Evolutionary conservation across 208 protist species (phyloP), one percentile per base, ranked within the genome.

Genomic region (Crithidia fasciculata): DNA sequence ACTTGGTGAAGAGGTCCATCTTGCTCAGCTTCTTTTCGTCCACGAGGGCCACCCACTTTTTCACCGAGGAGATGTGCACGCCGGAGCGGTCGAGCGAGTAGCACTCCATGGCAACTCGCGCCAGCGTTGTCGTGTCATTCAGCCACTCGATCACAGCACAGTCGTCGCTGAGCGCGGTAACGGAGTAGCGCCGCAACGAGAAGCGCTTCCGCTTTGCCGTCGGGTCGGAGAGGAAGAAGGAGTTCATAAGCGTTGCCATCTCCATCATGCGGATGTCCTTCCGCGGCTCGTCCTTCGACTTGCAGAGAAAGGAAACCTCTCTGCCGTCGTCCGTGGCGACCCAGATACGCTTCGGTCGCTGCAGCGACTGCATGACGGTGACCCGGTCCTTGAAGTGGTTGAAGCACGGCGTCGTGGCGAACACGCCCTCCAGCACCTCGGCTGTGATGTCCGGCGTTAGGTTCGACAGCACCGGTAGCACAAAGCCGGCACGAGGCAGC

Each of bases 191-290:
- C 2, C 95, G 82, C 16, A 98, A 80, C 9, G 78, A 76, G 64
- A 98, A 96, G 41, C 84, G 80, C 56, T 91, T 88, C 16, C 93
- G 87, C n/a, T 94, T 76, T 13, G 93, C 87, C 53, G 95, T 85
- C 3, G 84, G 64, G 61, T 98, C 88, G 36, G 83, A 83, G 50
- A 87, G 82, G 16, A 99, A 95, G 50, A 98, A 88, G 7, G 78
- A 91, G 69, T 99, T 99, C 81, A 99, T 96, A 19, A 98, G 68
- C 9, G 85, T 85, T 7, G 90, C 95, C 58, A 98, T 85, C 79
- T 99, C 97, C 96, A 99, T 99, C 86, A 99, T 97, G 40, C 98
- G 90, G 56, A 94, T 96, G 76, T 99, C 98, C 76, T 99, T 98
- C 16, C 95, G 88, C 9, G 94, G 91, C 69, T 98, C 96, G 79